Evolutionary conservation across 2,329 filamentous ascomycete species (phyloP).

Genomic region (Sclerotinia trifoliorum): DNA sequence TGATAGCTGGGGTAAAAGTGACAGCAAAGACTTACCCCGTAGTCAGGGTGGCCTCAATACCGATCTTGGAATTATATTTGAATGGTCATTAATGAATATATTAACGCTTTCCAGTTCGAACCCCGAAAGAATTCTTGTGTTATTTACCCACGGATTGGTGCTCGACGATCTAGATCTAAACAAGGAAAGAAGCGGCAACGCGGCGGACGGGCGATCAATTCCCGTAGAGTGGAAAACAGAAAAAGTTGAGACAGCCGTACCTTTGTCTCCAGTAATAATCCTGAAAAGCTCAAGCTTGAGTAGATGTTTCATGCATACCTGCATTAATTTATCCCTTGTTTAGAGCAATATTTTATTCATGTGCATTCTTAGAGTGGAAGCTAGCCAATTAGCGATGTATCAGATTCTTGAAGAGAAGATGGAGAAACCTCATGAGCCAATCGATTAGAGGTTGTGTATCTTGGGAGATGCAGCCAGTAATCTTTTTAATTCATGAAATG

Average conservation of each 20-base stretch:
- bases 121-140: background rate
- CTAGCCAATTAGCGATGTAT: slow-evolving; percentile 11
- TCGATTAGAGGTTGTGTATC: background rate
- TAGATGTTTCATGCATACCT: slow-evolving; percentile 20
- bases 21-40: slow-evolving; percentile 2
- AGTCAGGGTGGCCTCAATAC: slow-evolving; percentile 1
- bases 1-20: slow-evolving; percentile 13
- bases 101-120: slow-evolving; percentile 5
- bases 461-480: slow-evolving; percentile 1
- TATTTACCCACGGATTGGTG: background rate
- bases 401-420: slow-evolving; percentile 3
- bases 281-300: slow-evolving; percentile 17
- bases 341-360: slow-evolving; percentile 6
- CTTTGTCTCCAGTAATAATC: background rate
- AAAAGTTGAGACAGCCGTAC: slow-evolving; percentile 17
- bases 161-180: background rate
- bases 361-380: slow-evolving; percentile 1
- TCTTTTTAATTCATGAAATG: background rate
- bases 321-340: slow-evolving; percentile 14
- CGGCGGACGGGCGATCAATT: slow-evolving; percentile 3
- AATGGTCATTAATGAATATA: background rate
- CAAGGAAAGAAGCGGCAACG: slow-evolving; percentile 3
- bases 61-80: background rate
- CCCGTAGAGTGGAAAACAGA: background rate
- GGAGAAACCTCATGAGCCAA: slow-evolving; percentile 1